Percentiles rank a stretch among this genome's conserved stretches.
phyloP scores from a whole-genome alignment of 768 basidiomycete species.

The Pleurotus eryngii region DNA sequence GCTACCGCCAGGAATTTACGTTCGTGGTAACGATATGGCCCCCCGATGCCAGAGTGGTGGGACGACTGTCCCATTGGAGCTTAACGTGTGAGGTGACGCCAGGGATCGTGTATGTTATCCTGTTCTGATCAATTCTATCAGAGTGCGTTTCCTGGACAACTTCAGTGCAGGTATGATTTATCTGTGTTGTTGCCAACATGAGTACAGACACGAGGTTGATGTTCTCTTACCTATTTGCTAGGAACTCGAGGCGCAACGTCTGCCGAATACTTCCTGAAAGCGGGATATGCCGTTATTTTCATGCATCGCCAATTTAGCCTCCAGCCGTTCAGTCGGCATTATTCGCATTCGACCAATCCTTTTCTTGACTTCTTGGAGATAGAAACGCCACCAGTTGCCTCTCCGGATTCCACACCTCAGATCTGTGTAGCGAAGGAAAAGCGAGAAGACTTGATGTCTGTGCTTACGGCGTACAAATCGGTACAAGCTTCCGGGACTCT shows the following conservation, averaged over 20 bases:
- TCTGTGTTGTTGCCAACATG: conserved; percentile 5
- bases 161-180: conserved; percentile 86
- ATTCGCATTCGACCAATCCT: conserved; percentile 96
- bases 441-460: conserved; percentile 60
- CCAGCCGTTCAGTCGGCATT: conserved; percentile 96
- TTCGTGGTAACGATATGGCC: conserved; percentile 7
- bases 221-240: conserved; percentile 21
- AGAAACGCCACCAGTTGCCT: conserved; percentile 26
- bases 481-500: conserved; percentile 74
- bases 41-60: conserved; percentile 79
- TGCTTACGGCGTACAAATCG: conserved; percentile 76
- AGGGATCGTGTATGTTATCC: conserved; percentile 12
- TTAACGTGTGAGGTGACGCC: conserved; percentile 84
- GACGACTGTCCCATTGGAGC: conserved; percentile 95
- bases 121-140: conserved; percentile 32
- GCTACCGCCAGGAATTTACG: neutral
- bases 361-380: conserved; percentile 95
- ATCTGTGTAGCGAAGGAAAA: conserved; percentile 71
- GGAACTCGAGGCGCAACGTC: conserved; percentile 97
- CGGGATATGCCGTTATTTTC: conserved; percentile 97
- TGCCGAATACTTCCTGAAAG: conserved; percentile 94
- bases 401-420: conserved; percentile 26
- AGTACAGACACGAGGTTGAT: conserved; percentile 6
- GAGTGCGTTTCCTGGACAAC: conserved; percentile 97
- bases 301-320: conserved; percentile 98